These are phyloP conservation scores for Malus hybrid DNA, from an alignment of 331 rosid genomes.

Conservation along the genomic window DNA sequence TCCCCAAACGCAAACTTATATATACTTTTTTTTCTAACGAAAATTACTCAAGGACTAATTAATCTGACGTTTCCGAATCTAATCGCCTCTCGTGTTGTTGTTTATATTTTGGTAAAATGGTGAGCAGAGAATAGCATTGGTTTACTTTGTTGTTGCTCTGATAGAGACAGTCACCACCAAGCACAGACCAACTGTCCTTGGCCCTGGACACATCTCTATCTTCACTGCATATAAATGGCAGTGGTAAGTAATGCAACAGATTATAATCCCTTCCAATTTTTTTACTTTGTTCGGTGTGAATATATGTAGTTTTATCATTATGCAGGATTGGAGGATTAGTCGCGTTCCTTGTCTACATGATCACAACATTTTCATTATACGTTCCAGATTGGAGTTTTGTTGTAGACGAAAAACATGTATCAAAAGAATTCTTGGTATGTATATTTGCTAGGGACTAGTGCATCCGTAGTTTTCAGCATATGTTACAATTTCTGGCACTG, in stretches of 20 bases:
- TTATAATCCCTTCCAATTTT: not conserved
- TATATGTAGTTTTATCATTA: not conserved
- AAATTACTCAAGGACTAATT: not conserved
- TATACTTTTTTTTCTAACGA: not conserved
- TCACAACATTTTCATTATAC: conserved; percentile 56
- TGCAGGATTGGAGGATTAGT: conserved; percentile 76
- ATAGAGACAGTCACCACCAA: conserved; percentile 64
- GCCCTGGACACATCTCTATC: conserved; percentile 42
- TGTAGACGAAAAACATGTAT: not conserved
- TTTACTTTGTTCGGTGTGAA: not conserved
- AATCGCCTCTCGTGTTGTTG: not conserved
- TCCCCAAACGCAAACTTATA: not conserved
- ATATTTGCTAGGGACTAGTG: not conserved
- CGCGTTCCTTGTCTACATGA: conserved; percentile 53
- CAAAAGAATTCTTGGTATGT: conserved; percentile 40
- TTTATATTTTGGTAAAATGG: not conserved
- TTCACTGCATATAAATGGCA: conserved; percentile 83
- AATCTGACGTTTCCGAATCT: not conserved
- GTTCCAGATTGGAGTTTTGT: conserved; percentile 82
- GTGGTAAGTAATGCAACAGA: conserved; percentile 37
- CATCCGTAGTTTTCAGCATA: not conserved
- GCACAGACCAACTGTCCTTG: conserved; percentile 50
- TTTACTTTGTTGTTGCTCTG: conserved; percentile 59
- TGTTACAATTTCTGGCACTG: not conserved
- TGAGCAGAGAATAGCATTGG: conserved; percentile 78